A percentile compares a stretch with the other conserved stretches of the same genome.
Conservation (phyloP, 805 yeast species). For the Kluyveromyces nonfermentans region DNA sequence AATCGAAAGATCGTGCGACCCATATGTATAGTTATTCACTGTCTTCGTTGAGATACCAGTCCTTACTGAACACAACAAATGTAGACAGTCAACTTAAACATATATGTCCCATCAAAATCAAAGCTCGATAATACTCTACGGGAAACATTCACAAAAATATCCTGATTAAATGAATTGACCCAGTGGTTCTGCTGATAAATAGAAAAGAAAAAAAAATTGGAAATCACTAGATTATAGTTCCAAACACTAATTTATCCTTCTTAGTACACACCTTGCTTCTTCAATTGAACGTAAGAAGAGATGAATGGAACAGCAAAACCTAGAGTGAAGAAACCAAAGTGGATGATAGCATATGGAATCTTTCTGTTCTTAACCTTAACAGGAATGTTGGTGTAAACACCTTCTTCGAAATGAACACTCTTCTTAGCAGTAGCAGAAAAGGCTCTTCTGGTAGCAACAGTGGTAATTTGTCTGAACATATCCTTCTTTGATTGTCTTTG, state of each 20-base stretch:
- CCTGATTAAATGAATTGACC: slow-evolving; percentile 1
- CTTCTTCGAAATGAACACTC: slow-evolving; percentile 57
- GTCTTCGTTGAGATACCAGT: neutral
- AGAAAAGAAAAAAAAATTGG: neutral
- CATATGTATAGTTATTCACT: neutral
- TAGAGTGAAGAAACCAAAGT: slow-evolving; percentile 66
- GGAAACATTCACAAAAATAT: slow-evolving; percentile 1
- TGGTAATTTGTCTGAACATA: slow-evolving; percentile 29
- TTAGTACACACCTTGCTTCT: slow-evolving; percentile 65
- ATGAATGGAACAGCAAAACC: slow-evolving; percentile 74
- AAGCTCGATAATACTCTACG: neutral
- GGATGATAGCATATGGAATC: slow-evolving; percentile 77
- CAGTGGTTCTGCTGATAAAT: slow-evolving; percentile 4
- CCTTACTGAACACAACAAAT: neutral
- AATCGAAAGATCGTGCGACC: neutral
- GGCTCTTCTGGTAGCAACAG: slow-evolving; percentile 33
- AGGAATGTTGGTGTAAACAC: slow-evolving; percentile 87
- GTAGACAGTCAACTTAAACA: neutral
- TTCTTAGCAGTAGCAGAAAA: slow-evolving; percentile 46
- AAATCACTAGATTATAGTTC: neutral
- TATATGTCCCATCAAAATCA: neutral
- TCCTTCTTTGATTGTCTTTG: slow-evolving; percentile 1
- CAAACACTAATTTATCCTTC: neutral
- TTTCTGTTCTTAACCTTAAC: slow-evolving; percentile 90
- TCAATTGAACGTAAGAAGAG: slow-evolving; percentile 70